Base-by-base conservation (phyloP, 1,139 yeast species). In the Pichiaceae sp. region DNA sequence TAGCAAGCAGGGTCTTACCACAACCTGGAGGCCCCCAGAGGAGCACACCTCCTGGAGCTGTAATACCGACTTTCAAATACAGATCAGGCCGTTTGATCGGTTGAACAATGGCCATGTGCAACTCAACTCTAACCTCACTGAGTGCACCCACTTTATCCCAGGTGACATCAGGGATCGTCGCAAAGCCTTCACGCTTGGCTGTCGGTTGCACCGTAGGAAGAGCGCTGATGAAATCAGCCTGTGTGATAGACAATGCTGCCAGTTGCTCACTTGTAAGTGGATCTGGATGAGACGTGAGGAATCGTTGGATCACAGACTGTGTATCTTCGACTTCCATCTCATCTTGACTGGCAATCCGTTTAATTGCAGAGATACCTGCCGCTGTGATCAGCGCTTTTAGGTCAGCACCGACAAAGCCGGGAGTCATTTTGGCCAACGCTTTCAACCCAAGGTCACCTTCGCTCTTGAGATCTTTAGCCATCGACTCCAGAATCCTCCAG, bases 21-120 rank as follows among this genome's bases (percentile, higher is more conserved):
- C 97, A 91, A 17, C 98, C 98, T 2, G 98, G 98, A 2, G 98
- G 99, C 0, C 99, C 99, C 98, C 98, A 91, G 68, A 91, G 72
- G 17, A 91, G 64, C 0, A 91, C 98, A 38, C 99, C 99, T 0
- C 96, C 89, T 1, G 98, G 97, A 0, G 96, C 96, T 38, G 87
- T 76, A 28, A 91, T 89, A 58, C 99, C 99, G 8, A 91, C 96
- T 45, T 80, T 78, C 45, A 77, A 78, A 54, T 83, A 91, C 16
- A 91, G 63, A 46, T 89, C 96, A 1, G 99, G 99, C 47, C 87
- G 76, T 50, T 82, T 80, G 47, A 91, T 89, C 1, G 98, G 98
- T 55, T 89, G 97, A 1, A 93, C 98, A 45, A 91, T 87, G 16
- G 97, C 95, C 91, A 89, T 87, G 54, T 91, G 96, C 24, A 91